phyloP scores from a whole-genome alignment of 352 stramenopile species.

The Globisporangium okanoganense region DNA sequence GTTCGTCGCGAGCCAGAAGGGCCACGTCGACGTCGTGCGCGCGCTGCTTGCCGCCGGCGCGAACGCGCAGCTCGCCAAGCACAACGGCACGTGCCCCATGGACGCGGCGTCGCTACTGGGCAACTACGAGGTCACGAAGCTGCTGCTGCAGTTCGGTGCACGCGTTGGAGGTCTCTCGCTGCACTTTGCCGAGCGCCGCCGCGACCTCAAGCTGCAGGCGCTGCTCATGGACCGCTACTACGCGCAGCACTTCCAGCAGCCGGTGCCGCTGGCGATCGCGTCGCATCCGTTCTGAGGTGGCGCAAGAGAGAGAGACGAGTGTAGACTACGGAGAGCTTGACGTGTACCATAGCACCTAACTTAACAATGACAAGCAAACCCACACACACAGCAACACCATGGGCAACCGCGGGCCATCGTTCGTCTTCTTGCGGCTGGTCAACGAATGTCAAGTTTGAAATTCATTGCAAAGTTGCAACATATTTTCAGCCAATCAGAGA shows the following conservation, averaged over 20 bases:
- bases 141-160: constrained; percentile 68
- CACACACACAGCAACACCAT: background rate
- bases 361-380: constrained; percentile 3
- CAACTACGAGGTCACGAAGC: constrained; percentile 46
- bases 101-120: constrained; percentile 68
- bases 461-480: too few relatives aligned
- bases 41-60: constrained; percentile 52
- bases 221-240: constrained; percentile 68
- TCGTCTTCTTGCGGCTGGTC: background rate
- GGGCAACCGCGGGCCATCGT: background rate
- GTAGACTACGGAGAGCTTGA: background rate
- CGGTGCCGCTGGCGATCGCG: constrained; percentile 1
- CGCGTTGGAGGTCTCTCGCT: constrained; percentile 56
- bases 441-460: too few relatives aligned
- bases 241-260: constrained; percentile 35
- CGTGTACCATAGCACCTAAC: constrained; percentile 10
- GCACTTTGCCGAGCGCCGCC: constrained; percentile 73
- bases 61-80: constrained; percentile 49
- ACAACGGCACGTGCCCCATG: constrained; percentile 71
- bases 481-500: too few relatives aligned
- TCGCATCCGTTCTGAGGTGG: constrained; percentile 5
- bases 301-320: background rate
- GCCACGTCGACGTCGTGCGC: constrained; percentile 49
- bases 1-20: constrained; percentile 76
- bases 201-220: constrained; percentile 49